Conservation (phyloP, 1,284 basidiomycete species). For the Ganoderma lingzhi region DNA sequence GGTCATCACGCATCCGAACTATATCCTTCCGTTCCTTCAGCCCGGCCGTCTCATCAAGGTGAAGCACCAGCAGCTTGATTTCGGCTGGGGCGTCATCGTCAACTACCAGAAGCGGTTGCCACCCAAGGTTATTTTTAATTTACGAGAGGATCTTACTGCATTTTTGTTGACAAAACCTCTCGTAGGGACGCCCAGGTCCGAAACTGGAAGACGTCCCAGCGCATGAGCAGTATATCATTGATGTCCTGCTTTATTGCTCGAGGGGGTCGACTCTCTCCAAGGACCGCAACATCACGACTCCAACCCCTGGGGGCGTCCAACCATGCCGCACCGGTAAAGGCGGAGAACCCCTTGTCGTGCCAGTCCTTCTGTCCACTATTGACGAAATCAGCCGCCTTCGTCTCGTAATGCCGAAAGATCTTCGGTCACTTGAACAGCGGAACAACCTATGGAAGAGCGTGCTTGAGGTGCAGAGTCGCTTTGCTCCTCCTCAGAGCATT, state of each 20-base stretch:
- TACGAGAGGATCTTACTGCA: background rate
- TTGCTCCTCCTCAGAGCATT: conserved; percentile 79
- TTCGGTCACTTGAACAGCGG: conserved; percentile 79
- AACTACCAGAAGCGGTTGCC: conserved; percentile 89
- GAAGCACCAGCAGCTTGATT: conserved; percentile 88
- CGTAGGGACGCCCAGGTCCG: conserved; percentile 47
- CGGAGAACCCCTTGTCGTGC: conserved; percentile 88
- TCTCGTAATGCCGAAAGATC: conserved; percentile 90
- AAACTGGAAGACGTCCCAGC: conserved; percentile 76
- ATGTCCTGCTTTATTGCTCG: conserved; percentile 90
- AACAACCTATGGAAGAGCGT: conserved; percentile 92
- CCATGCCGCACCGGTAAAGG: conserved; percentile 79
- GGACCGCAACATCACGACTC: conserved; percentile 61
- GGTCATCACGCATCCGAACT: conserved; percentile 95
- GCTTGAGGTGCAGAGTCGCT: conserved; percentile 88
- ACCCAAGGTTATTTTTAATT: conserved; percentile 66
- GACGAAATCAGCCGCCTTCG: conserved; percentile 90
- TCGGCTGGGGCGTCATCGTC: conserved; percentile 96
- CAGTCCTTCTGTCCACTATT: conserved; percentile 89
- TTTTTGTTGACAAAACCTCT: background rate
- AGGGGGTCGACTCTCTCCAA: conserved; percentile 70
- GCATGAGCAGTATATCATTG: conserved; percentile 93
- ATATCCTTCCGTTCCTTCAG: conserved; percentile 93
- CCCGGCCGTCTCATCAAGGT: conserved; percentile 92
- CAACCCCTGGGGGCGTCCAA: conserved; percentile 73